Evolutionary conservation across 2,329 filamentous ascomycete genomes (phyloP).

Genomic region (Aspergillus carbonarius): DNA sequence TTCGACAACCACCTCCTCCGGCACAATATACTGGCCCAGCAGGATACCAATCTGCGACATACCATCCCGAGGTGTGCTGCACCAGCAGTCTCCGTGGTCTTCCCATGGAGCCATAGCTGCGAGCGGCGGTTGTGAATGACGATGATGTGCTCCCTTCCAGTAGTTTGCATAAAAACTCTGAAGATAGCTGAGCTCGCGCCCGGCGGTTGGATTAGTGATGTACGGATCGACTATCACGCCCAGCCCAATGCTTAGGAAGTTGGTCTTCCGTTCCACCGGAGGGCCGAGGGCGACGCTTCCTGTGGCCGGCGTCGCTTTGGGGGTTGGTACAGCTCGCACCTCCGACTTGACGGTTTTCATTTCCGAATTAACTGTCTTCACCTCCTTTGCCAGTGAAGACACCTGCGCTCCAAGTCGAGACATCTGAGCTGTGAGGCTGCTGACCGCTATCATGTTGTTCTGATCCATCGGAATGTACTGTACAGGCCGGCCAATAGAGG

Average conservation of each 20-base stretch:
- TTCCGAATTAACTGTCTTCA: slow-evolving; percentile 27
- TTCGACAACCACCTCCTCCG: slow-evolving; percentile 70
- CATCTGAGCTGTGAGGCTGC: slow-evolving; percentile 27
- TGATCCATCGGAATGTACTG: slow-evolving; percentile 23
- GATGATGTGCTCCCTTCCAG: slow-evolving; percentile 7
- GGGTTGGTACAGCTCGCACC: not conserved
- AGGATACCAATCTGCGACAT: slow-evolving; percentile 44
- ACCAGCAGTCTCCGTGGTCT: slow-evolving; percentile 87
- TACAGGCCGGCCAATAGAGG: not conserved
- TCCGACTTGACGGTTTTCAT: slow-evolving; percentile 11
- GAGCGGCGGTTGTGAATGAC: slow-evolving; percentile 41
- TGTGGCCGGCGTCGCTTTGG: slow-evolving; percentile 18
- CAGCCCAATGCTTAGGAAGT: slow-evolving; percentile 67
- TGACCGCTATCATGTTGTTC: slow-evolving; percentile 25
- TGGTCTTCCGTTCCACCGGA: slow-evolving; percentile 52
- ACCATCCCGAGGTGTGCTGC: slow-evolving; percentile 55
- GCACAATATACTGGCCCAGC: slow-evolving; percentile 54
- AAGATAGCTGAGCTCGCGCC: slow-evolving; percentile 24
- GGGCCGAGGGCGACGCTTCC: slow-evolving; percentile 14
- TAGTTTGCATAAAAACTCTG: slow-evolving; percentile 20
- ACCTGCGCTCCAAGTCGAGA: slow-evolving; percentile 30
- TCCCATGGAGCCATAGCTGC: slow-evolving; percentile 68
- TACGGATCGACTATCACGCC: slow-evolving; percentile 65
- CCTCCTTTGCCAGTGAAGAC: slow-evolving; percentile 31
- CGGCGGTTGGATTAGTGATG: slow-evolving; percentile 59